phyloP scores from a whole-genome alignment of 2,329 filamentous ascomycete genomes.

The Claviceps citrina region DNA sequence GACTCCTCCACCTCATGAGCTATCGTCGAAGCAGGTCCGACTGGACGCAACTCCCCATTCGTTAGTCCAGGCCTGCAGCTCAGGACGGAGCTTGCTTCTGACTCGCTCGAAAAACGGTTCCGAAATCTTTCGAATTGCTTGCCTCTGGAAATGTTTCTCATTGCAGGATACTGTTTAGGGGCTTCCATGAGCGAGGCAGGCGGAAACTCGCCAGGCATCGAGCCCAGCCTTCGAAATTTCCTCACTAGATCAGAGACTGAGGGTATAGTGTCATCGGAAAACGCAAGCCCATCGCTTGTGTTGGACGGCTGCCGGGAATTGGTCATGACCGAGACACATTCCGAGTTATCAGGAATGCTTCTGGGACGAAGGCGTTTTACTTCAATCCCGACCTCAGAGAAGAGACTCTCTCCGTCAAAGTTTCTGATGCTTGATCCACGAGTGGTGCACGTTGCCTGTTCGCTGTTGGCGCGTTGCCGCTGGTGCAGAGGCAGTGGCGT shows the following conservation, averaged over 20 bases:
- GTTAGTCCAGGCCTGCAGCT: background rate
- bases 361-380: constrained; percentile 2
- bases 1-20: background rate
- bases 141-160: constrained; percentile 4
- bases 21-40: background rate
- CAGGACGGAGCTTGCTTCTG: background rate
- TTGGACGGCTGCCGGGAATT: constrained; percentile 1
- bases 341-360: constrained; percentile 2
- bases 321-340: background rate
- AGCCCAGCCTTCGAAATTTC: constrained; percentile 12
- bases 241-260: constrained; percentile 14
- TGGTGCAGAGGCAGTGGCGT: background rate
- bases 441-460: background rate
- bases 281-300: constrained; percentile 1
- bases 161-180: background rate
- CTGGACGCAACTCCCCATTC: background rate
- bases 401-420: background rate
- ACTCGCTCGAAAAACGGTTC: constrained; percentile 6
- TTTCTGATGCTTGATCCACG: background rate
- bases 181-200: background rate
- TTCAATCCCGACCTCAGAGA: background rate
- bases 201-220: constrained; percentile 3
- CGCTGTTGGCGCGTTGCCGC: constrained; percentile 4
- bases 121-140: constrained; percentile 5
- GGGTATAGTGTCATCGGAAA: constrained; percentile 6